These are phyloP conservation scores for Chytriomyces sp. DNA, from an alignment of 192 early-diverging fungal genomes.

Conservation along the genomic window DNA sequence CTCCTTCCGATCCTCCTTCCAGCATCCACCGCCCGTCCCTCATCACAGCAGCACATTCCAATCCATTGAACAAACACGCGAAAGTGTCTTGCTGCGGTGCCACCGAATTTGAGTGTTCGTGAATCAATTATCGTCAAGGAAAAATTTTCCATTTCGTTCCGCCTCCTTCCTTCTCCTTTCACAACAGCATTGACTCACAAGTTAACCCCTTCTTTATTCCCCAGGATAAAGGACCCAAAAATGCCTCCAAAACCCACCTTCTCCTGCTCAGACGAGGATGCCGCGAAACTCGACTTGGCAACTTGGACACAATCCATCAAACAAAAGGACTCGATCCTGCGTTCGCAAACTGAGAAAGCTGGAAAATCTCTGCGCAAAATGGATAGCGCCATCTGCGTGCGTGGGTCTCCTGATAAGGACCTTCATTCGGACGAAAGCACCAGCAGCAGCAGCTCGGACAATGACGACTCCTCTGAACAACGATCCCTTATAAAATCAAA, in stretches of 20 bases:
- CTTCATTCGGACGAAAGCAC: not conserved
- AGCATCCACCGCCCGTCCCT: not conserved
- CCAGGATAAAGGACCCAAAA: not conserved
- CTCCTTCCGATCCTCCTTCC: not conserved
- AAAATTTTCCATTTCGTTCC: not conserved
- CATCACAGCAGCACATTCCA: too few relatives aligned
- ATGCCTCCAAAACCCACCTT: not conserved
- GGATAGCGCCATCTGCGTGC: slow-evolving; percentile 21
- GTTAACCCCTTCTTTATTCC: too few relatives aligned
- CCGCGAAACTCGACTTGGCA: not conserved
- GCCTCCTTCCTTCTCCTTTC: too few relatives aligned
- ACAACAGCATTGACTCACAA: not conserved
- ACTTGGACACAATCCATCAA: slow-evolving; percentile 6
- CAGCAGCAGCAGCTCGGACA: not conserved
- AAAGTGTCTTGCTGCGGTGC: too few relatives aligned
- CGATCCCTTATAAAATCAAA: not conserved
- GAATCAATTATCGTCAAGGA: too few relatives aligned
- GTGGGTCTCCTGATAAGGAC: not conserved
- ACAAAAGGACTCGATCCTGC: not conserved
- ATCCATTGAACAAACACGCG: too few relatives aligned
- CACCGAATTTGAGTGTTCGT: too few relatives aligned
- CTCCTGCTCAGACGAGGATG: not conserved
- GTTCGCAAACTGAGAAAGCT: not conserved
- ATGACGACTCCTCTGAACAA: not conserved
- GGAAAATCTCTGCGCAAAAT: not conserved